Conservation (phyloP, 345 rosid species). For the Firmiana major region DNA sequence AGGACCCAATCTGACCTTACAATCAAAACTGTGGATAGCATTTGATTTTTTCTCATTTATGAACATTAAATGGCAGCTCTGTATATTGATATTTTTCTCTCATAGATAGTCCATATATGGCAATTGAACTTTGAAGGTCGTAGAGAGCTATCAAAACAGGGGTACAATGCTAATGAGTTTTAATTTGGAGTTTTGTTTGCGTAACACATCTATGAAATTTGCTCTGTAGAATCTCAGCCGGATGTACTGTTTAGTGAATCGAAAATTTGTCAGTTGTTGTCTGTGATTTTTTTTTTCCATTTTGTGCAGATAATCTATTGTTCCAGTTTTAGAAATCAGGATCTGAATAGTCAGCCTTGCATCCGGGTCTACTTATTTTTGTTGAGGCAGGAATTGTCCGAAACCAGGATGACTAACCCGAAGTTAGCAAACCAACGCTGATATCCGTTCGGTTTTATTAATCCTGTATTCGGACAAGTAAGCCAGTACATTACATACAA, state of each 20-base stretch:
- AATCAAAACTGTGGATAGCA: slow-evolving; percentile 15
- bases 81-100: slow-evolving; percentile 2
- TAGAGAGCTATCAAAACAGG: neutral
- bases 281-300: too few relatives aligned
- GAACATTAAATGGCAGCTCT: neutral
- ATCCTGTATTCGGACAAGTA: neutral
- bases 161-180: neutral
- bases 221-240: neutral
- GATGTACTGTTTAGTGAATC: neutral
- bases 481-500: too few relatives aligned
- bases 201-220: neutral
- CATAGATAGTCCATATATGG: neutral
- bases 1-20: slow-evolving; percentile 13
- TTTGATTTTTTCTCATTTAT: neutral
- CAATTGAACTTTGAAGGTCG: neutral
- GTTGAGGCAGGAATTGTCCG: too few relatives aligned
- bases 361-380: too few relatives aligned
- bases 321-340: too few relatives aligned
- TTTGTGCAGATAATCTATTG: too few relatives aligned
- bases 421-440: neutral
- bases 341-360: too few relatives aligned
- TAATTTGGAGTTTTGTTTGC: neutral
- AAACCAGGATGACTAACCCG: neutral
- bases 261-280: neutral
- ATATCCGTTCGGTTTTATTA: neutral